These are phyloP conservation scores for Apiotrichum laibachii DNA, from an alignment of 1,284 basidiomycete genomes.

Conservation along the genomic window DNA sequence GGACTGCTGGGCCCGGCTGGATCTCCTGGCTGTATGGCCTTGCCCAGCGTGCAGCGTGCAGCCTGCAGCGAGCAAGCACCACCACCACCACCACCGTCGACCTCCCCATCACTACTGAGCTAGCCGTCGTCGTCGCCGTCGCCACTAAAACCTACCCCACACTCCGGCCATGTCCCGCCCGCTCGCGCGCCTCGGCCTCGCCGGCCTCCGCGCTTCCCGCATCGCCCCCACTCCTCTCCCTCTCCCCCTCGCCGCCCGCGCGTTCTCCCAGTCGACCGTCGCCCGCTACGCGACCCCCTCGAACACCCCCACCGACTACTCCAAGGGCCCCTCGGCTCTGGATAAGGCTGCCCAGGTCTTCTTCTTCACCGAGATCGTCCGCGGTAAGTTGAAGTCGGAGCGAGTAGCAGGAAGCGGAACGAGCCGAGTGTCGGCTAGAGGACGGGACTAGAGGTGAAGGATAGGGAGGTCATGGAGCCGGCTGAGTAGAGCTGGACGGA, in stretches of 20 bases:
- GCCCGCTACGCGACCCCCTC: slow-evolving; percentile 3
- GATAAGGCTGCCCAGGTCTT: slow-evolving; percentile 96
- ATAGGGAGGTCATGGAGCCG: too few species aligned
- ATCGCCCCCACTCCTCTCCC: background rate
- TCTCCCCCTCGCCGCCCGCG: slow-evolving; percentile 4
- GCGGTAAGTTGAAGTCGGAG: slow-evolving; percentile 60
- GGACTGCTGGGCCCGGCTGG: too few species aligned
- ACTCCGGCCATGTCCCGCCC: slow-evolving; percentile 13
- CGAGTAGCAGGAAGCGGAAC: background rate
- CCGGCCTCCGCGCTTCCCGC: slow-evolving; percentile 6
- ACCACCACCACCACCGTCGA: background rate
- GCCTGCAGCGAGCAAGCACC: background rate
- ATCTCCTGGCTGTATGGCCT: background rate
- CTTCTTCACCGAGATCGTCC: slow-evolving; percentile 97
- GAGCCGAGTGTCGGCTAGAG: background rate
- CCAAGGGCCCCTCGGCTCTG: slow-evolving; percentile 74
- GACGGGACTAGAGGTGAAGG: background rate
- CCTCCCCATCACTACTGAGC: background rate
- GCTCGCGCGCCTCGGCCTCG: slow-evolving; percentile 24
- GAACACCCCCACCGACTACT: slow-evolving; percentile 40
- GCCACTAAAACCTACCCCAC: background rate
- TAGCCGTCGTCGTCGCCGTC: background rate
- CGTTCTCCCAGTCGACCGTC: slow-evolving; percentile 9
- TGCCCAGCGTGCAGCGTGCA: background rate
- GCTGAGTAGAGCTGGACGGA: too few species aligned